Evolutionary conservation across 768 basidiomycete genomes (phyloP).

Genomic region (Saitozyma sp.): DNA sequence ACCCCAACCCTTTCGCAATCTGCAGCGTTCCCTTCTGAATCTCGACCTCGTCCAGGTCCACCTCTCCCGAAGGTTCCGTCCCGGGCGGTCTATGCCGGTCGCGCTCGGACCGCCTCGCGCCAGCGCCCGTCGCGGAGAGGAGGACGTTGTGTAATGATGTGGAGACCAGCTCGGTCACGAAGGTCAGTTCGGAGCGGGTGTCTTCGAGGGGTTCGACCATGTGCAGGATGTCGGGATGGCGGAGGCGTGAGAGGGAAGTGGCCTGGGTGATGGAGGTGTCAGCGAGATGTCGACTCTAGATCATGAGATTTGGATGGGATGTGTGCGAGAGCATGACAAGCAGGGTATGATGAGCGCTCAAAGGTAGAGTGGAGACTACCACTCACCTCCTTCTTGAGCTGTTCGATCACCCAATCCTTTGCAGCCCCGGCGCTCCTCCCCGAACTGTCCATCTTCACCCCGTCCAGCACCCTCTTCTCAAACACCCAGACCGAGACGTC

Average conservation of each 20-base stretch:
- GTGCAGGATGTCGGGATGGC: slow-evolving; percentile 94
- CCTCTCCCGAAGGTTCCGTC: slow-evolving; percentile 17
- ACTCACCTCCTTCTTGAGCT: slow-evolving; percentile 79
- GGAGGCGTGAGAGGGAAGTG: slow-evolving; percentile 73
- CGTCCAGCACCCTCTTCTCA: slow-evolving; percentile 74
- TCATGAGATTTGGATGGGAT: no score
- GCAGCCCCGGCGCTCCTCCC: slow-evolving; percentile 51
- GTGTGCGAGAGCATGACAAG: background rate
- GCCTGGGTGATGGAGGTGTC: slow-evolving; percentile 56
- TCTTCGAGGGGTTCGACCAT: slow-evolving; percentile 98
- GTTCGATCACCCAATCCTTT: slow-evolving; percentile 74
- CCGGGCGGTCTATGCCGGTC: slow-evolving; percentile 24
- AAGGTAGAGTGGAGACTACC: no score
- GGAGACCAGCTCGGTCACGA: slow-evolving; percentile 87
- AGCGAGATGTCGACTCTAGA: no score
- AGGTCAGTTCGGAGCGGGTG: slow-evolving; percentile 80
- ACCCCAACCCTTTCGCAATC: slow-evolving; percentile 61
- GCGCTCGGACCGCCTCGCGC: background rate
- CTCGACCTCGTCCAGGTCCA: slow-evolving; percentile 97
- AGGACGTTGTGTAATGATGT: slow-evolving; percentile 66
- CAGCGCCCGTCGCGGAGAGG: slow-evolving; percentile 7
- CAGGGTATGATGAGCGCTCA: slow-evolving; percentile 1
- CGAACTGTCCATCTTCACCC: slow-evolving; percentile 63
- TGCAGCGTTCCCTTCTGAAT: slow-evolving; percentile 97
- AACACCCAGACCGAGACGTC: slow-evolving; percentile 89